These are phyloP conservation scores for Chlorella sp. DNA, from an alignment of 139 green algal genomes.

Conservation along the genomic window DNA sequence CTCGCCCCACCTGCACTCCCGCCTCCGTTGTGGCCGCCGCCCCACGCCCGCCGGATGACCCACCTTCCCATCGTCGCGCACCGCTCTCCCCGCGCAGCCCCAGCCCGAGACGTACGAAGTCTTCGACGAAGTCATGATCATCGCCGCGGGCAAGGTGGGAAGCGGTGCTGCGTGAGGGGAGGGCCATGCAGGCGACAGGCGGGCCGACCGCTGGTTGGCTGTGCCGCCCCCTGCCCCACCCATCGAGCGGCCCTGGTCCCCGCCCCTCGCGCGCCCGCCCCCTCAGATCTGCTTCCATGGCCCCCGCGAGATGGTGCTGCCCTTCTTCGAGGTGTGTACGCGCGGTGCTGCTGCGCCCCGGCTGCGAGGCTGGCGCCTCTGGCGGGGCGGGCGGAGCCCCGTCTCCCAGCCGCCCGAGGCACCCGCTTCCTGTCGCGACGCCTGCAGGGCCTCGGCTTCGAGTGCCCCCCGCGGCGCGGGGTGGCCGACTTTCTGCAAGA, in stretches of 20 bases:
- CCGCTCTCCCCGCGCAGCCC: too few species aligned
- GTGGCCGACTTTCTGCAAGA: slow-evolving; percentile 76
- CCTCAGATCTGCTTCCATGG: slow-evolving; percentile 55
- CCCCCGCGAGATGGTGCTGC: slow-evolving; percentile 38
- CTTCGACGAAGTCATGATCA: slow-evolving; percentile 48
- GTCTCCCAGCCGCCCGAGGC: too few species aligned
- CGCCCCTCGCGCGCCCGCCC: neutral
- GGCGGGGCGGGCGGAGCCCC: too few species aligned
- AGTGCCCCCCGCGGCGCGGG: slow-evolving; percentile 59
- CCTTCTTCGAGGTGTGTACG: slow-evolving; percentile 72
- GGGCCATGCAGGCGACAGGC: neutral
- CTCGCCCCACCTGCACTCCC: too few species aligned
- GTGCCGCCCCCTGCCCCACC: too few species aligned
- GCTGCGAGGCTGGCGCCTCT: too few species aligned
- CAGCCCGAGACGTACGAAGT: slow-evolving; percentile 59
- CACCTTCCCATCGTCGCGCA: too few species aligned
- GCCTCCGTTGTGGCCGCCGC: too few species aligned
- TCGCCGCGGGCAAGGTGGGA: slow-evolving; percentile 39
- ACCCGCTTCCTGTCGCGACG: too few species aligned
- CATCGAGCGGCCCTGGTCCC: neutral
- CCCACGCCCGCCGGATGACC: too few species aligned
- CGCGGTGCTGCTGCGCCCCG: too few species aligned
- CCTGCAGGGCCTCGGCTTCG: slow-evolving; percentile 57
- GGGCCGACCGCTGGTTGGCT: neutral
- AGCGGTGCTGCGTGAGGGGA: neutral